These are phyloP conservation scores for Podaxis pistillaris DNA, from an alignment of 768 basidiomycete genomes.

Conservation along the genomic window DNA sequence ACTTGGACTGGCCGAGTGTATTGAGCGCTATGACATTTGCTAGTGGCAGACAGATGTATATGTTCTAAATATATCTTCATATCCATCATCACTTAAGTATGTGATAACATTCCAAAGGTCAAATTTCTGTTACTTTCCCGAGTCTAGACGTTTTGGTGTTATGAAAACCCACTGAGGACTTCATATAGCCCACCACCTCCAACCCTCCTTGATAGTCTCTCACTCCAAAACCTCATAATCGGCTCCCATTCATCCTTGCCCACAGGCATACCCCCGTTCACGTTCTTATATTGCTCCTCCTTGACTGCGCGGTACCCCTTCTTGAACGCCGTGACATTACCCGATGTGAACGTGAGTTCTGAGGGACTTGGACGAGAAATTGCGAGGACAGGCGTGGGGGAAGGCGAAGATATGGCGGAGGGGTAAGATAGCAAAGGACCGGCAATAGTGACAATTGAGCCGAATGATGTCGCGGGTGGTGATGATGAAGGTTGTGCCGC, in stretches of 20 bases:
- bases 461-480: conserved; percentile 39
- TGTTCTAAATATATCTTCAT: conserved; percentile 5
- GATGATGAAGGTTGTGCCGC: conserved; percentile 12
- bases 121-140: neutral
- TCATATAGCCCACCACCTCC: conserved; percentile 61
- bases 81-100: neutral
- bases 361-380: conserved; percentile 53
- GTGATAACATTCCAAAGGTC: neutral
- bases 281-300: conserved; percentile 47
- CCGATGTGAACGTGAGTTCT: conserved; percentile 41
- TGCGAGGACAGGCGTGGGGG: conserved; percentile 62
- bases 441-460: conserved; percentile 64
- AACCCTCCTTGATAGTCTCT: conserved; percentile 53
- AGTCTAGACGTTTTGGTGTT: neutral
- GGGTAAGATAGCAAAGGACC: conserved; percentile 82
- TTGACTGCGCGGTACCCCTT: conserved; percentile 55
- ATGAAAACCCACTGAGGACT: conserved; percentile 47
- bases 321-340: conserved; percentile 49
- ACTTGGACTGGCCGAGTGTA: too few species aligned
- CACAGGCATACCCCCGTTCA: conserved; percentile 66
- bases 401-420: conserved; percentile 42
- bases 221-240: conserved; percentile 88
- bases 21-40: too few species aligned
- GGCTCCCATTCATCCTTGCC: conserved; percentile 78
- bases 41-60: neutral